phyloP scores from a whole-genome alignment of 2,329 filamentous ascomycete species.

The Drechmeria coniospora region DNA sequence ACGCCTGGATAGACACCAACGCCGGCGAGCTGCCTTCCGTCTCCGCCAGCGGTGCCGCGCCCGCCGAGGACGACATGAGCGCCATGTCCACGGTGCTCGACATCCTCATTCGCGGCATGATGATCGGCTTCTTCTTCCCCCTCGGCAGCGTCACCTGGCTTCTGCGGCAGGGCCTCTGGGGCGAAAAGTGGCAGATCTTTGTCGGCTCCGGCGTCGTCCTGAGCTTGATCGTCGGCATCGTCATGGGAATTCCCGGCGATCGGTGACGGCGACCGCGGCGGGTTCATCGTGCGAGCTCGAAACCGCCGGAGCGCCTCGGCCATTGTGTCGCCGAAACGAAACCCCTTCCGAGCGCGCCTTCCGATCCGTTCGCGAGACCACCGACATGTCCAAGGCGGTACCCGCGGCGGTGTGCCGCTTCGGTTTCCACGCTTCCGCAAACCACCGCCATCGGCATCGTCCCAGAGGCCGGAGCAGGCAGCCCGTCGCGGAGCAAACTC shows the following conservation, averaged over 20 bases:
- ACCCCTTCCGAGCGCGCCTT: no score
- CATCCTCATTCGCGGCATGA: conserved; percentile 72
- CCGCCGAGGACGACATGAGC: conserved; percentile 30
- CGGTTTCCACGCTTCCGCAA: no score
- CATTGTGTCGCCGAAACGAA: no score
- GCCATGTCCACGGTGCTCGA: conserved; percentile 48
- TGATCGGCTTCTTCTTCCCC: conserved; percentile 92
- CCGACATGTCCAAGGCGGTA: no score
- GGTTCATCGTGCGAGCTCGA: no score
- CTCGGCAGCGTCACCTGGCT: conserved; percentile 76
- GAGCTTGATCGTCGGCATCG: conserved; percentile 60
- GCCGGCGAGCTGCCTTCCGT: conserved; percentile 23
- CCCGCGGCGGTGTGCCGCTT: no score
- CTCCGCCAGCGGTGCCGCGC: conserved; percentile 12
- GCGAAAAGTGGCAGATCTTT: conserved; percentile 68
- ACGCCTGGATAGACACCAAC: conserved; percentile 75
- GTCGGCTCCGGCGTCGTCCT: conserved; percentile 73
- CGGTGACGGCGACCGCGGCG: conserved; percentile 5
- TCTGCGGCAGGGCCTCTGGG: conserved; percentile 74
- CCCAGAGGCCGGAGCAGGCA: no score
- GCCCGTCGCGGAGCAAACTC: no score
- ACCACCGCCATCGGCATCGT: no score
- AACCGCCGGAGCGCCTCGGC: no score
- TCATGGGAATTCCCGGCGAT: conserved; percentile 32
- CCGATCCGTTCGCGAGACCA: no score